These are phyloP conservation scores for Oryza glumipatula DNA, from an alignment of 176 grass and related monocot species.

Conservation along the genomic window DNA sequence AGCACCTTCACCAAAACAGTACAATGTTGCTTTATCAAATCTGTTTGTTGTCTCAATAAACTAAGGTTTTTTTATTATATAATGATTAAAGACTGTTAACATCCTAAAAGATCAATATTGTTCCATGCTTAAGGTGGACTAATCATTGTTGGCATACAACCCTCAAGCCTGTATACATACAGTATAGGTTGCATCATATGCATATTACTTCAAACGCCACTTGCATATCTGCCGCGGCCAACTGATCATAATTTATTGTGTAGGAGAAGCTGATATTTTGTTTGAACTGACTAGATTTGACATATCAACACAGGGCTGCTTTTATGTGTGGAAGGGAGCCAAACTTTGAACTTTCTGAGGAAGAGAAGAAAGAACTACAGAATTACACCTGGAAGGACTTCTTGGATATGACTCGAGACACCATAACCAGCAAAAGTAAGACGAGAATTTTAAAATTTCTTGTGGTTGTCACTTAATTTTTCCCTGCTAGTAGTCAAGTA, in stretches of 20 bases:
- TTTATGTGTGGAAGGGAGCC: constrained; percentile 99
- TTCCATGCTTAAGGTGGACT: neutral
- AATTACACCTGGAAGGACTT: constrained; percentile 84
- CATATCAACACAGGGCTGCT: constrained; percentile 65
- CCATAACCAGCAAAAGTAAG: constrained; percentile 98
- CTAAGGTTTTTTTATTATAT: neutral
- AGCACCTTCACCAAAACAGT: constrained; percentile 4
- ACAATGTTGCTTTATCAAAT: constrained; percentile 7
- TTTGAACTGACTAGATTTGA: constrained; percentile 10
- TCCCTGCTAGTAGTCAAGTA: neutral
- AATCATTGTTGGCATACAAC: constrained; percentile 32
- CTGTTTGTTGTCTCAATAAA: neutral
- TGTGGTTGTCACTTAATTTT: neutral
- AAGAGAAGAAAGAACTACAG: constrained; percentile 77
- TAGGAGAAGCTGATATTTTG: neutral
- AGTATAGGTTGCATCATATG: constrained; percentile 28
- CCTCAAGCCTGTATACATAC: constrained; percentile 19
- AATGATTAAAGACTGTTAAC: constrained; percentile 18
- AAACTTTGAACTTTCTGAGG: constrained; percentile 79
- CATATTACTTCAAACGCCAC: constrained; percentile 11
- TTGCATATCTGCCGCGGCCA: neutral
- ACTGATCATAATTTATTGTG: constrained; percentile 5
- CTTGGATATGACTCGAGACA: constrained; percentile 72
- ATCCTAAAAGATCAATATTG: constrained; percentile 9
- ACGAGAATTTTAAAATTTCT: neutral